Base-by-base conservation (phyloP, 306 rosid species). In the Glycine latifolia region DNA sequence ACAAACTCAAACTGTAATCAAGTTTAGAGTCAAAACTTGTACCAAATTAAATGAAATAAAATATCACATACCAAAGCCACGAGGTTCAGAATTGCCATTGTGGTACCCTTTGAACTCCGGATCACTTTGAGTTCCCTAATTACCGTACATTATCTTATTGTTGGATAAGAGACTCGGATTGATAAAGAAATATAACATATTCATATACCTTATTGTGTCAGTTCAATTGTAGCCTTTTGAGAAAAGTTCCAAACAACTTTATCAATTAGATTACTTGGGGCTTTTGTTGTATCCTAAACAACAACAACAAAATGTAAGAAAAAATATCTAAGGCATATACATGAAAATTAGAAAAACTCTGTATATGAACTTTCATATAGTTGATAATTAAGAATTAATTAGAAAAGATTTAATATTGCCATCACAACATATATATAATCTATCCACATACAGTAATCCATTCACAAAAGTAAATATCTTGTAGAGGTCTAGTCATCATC, bases 21-120 rank as follows among this genome's bases (percentile, higher is more conserved):
- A 83, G 62, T 71, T 76, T 31, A 66, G 50, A 59, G 73, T 47
- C 58, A 67, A 81, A 79, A 35, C 35, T 26, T 52, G 62, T 62
- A 50, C 46, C 68, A 44, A 69, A 46, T 68, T 15, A 66, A 54
- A 81, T 65, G 46, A 47, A 70, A 72, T 14, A 52, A 55, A 48
- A 71, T 80, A 41, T 75, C 54, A 67, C 90, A 46, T 85, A 95
- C 98, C 99, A 87, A 93, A 95, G 77, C 99, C 97, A 67, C 96
- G 97, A 73, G 99, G 98, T 41, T 95, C 97, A 31, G 99, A 90
- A 88, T 95, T 95, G 52, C 99, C 99, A 87, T 91, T 95, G 90
- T 95, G 99, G 87, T 93, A 92, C 73, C 98, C 99, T 93, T 95
- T 91, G 84, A 95, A 95, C 73, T 90, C 94, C 47, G 99, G 97